Base-by-base conservation (phyloP, 306 rosid species). In the Medicago arabica region DNA sequence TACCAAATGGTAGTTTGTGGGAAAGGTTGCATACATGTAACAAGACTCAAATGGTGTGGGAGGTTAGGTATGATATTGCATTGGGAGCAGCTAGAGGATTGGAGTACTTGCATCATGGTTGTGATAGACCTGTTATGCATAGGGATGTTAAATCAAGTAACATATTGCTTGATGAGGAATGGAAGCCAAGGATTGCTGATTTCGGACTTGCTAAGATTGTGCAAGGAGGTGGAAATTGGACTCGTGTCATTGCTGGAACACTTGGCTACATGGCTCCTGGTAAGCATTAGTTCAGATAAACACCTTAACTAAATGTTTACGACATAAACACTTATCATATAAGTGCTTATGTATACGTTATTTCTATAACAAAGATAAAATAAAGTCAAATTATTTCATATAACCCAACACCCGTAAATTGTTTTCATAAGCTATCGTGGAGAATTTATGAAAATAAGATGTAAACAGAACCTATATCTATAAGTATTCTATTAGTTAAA, bases 261-360 rank as follows among this genome's bases (percentile, higher is more conserved):
- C 84, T 85, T 47, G 98, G 98, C 8, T 93, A 93, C 86, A 82
- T 91, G 50, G 89, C 98, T 82, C 98, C 98, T 21, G 98, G 98
- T 93, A 87, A 81, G 74, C 80, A 61, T 63, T 36, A 19, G 46
- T 21, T 16, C 2, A 16, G 19, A 60, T 60, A 60, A 31, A 60
- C 43, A 46, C n/a, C 51, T 46, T 46, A 46, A 13, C 13, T 13
- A 4, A 46, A 0, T 0, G 13, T 5, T 46, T 46, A 46, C 13
- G 0, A 7, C 38, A 34, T 34, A 34, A 34, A 4, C 4, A 46
- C 2, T 46, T 13, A 46, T 46, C 51, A 4, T 12, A 12, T 46
- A 46, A 13, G 51, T 46, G 7, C 16, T 46, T 46, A 12, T 12
- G 50, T 46, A 46, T 44, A 44, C 3, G 50, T 3, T 44, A 4